Percentiles rank a stretch among this genome's conserved stretches.
phyloP scores from a whole-genome alignment of 2,329 filamentous ascomycete species.

The Penicillium sp. region DNA sequence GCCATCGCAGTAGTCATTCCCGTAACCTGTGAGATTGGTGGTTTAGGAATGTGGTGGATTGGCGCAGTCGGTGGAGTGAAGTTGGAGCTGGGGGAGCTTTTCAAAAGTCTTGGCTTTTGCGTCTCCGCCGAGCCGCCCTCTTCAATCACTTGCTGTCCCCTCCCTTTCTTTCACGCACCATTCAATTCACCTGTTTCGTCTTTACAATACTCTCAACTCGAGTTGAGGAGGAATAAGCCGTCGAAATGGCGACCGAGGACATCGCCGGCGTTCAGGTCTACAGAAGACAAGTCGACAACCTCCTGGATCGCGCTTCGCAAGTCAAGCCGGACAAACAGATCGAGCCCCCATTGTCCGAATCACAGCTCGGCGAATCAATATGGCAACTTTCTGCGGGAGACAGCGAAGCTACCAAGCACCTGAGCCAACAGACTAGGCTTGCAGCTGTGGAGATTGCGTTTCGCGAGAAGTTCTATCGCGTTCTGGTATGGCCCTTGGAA shows the following conservation, averaged over 20 bases:
- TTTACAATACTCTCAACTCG: neutral
- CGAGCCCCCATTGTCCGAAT: conserved; percentile 74
- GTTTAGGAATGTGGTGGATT: conserved; percentile 22
- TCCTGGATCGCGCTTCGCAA: conserved; percentile 60
- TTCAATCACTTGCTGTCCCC: conserved; percentile 4
- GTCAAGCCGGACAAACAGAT: conserved; percentile 63
- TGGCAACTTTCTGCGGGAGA: conserved; percentile 37
- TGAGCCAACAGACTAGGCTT: conserved; percentile 57
- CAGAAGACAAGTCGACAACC: conserved; percentile 54
- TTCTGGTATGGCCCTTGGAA: conserved; percentile 64
- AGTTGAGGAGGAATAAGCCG: neutral
- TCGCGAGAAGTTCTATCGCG: conserved; percentile 74
- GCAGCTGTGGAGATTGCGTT: conserved; percentile 81
- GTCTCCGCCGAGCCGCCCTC: conserved; percentile 35
- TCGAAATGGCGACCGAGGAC: conserved; percentile 36
- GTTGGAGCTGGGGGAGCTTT: conserved; percentile 34
- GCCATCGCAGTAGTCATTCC: conserved; percentile 59
- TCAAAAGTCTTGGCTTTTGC: conserved; percentile 26
- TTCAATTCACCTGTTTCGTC: conserved; percentile 7
- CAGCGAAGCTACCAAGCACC: conserved; percentile 32
- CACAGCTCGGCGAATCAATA: conserved; percentile 53
- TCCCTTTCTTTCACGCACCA: conserved; percentile 3
- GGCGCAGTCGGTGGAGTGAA: conserved; percentile 31
- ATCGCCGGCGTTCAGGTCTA: conserved; percentile 47
- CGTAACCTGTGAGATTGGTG: conserved; percentile 22